phyloP scores from a whole-genome alignment of 306 rosid genomes.

The Amphicarpaea edgeworthii region DNA sequence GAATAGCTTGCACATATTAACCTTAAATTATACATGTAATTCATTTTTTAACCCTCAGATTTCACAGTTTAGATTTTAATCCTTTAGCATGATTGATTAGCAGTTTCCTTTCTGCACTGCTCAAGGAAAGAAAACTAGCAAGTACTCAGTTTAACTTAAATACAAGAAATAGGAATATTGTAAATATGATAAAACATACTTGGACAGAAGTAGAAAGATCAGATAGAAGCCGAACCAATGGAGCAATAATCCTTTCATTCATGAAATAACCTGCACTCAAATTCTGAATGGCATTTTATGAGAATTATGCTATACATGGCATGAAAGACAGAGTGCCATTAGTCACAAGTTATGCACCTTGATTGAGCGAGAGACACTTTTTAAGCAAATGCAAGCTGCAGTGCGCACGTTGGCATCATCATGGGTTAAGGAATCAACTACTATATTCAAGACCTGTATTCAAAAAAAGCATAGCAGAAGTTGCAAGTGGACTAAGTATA shows the following conservation, averaged over 20 bases:
- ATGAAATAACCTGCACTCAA: constrained; percentile 89
- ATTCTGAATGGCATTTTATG: constrained; percentile 70
- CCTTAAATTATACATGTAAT: not conserved
- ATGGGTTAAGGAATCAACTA: constrained; percentile 69
- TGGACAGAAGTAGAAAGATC: constrained; percentile 79
- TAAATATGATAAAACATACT: constrained; percentile 54
- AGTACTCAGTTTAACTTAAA: constrained; percentile 13
- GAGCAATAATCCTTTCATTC: constrained; percentile 72
- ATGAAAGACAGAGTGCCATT: constrained; percentile 26
- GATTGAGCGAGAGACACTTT: constrained; percentile 87
- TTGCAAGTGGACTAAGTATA: constrained; percentile 26
- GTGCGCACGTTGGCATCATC: constrained; percentile 69
- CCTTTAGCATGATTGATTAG: not conserved
- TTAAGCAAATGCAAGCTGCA: constrained; percentile 94
- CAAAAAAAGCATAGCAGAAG: constrained; percentile 33
- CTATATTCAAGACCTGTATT: constrained; percentile 64
- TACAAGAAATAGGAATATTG: constrained; percentile 30
- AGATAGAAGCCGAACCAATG: constrained; percentile 80
- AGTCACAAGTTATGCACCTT: constrained; percentile 63
- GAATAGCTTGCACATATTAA: not conserved
- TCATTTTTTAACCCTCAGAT: not conserved
- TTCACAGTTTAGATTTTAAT: not conserved
- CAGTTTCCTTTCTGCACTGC: not conserved
- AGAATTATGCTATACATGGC: constrained; percentile 36
- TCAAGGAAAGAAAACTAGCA: constrained; percentile 16